phyloP scores from a whole-genome alignment of 108 stramenopile genomes.

The Cylindrotheca fusiformis region DNA sequence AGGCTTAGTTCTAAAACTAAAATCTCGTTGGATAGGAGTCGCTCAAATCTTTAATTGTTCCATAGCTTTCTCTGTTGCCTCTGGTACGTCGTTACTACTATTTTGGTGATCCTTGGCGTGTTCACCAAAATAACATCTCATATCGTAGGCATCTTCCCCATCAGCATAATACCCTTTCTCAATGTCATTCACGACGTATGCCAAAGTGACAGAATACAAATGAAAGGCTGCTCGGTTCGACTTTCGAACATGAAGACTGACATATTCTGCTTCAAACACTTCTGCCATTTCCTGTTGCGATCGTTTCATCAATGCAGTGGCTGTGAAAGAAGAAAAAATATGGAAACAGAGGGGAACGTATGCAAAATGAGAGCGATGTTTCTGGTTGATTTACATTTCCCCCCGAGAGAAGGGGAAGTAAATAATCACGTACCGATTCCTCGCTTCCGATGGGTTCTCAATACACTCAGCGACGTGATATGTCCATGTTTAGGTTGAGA shows the following conservation, averaged over 20 bases:
- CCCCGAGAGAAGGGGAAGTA: background rate
- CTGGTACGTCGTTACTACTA: background rate
- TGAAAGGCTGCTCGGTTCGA: constrained; percentile 97
- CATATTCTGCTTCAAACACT: constrained; percentile 93
- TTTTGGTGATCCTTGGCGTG: constrained; percentile 19
- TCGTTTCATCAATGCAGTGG: constrained; percentile 88
- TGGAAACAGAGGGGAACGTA: background rate
- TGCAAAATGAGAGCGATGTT: constrained; percentile 2
- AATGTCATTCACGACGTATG: constrained; percentile 92
- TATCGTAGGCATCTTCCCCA: constrained; percentile 99
- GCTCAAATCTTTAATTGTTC: background rate
- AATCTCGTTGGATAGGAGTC: too few relatives aligned
- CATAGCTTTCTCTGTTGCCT: background rate
- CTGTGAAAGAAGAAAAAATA: constrained; percentile 14
- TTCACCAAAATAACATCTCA: constrained; percentile 75
- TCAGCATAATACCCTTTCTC: constrained; percentile 99
- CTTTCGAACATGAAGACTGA: constrained; percentile 96
- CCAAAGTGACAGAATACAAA: constrained; percentile 92
- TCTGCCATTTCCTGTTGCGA: constrained; percentile 91
- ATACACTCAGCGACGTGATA: constrained; percentile 97
- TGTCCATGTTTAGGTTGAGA: constrained; percentile 75
- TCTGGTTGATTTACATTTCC: background rate
- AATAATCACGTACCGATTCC: constrained; percentile 55
- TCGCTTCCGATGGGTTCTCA: constrained; percentile 91
- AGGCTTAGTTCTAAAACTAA: too few relatives aligned